Percentiles rank a stretch among this genome's conserved stretches.
Conservation (phyloP, 805 yeast species). For the Millerago galiae region DNA sequence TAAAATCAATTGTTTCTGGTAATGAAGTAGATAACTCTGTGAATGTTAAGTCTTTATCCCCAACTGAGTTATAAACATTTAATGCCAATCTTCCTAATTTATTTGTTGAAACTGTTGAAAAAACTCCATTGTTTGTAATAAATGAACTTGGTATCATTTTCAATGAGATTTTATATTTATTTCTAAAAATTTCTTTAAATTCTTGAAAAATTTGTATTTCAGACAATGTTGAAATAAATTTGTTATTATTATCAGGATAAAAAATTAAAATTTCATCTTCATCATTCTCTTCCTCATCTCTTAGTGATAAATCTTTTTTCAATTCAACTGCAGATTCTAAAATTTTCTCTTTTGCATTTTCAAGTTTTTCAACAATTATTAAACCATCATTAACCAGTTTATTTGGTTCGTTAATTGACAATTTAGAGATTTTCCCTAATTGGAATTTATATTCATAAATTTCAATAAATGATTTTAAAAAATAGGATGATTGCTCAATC, state of each 20-base stretch:
- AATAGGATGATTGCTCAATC: conserved; percentile 25
- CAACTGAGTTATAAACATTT: conserved; percentile 53
- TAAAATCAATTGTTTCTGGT: conserved; percentile 38
- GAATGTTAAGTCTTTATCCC: conserved; percentile 28
- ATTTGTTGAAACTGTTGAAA: conserved; percentile 27
- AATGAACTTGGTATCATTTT: conserved; percentile 39
- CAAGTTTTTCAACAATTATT: conserved; percentile 5
- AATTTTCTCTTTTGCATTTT: conserved; percentile 1
- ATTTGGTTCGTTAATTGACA: conserved; percentile 24
- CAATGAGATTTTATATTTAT: conserved; percentile 11
- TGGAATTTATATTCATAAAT: conserved; percentile 39
- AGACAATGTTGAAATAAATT: conserved; percentile 38
- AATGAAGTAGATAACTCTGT: conserved; percentile 35
- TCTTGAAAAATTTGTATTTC: conserved; percentile 41
- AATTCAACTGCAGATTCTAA: conserved; percentile 1
- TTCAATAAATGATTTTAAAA: conserved; percentile 35
- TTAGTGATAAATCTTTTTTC: not conserved
- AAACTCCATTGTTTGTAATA: conserved; percentile 29
- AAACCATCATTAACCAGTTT: conserved; percentile 8
- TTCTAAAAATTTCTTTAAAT: conserved; percentile 28
- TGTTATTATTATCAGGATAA: conserved; percentile 14
- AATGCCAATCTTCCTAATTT: conserved; percentile 41
- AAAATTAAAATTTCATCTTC: conserved; percentile 13
- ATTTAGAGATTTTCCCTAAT: conserved; percentile 35
- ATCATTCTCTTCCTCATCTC: no score